Evolutionary conservation across 148 eudicot species (phyloP).

Genomic region (Cornus kousa): DNA sequence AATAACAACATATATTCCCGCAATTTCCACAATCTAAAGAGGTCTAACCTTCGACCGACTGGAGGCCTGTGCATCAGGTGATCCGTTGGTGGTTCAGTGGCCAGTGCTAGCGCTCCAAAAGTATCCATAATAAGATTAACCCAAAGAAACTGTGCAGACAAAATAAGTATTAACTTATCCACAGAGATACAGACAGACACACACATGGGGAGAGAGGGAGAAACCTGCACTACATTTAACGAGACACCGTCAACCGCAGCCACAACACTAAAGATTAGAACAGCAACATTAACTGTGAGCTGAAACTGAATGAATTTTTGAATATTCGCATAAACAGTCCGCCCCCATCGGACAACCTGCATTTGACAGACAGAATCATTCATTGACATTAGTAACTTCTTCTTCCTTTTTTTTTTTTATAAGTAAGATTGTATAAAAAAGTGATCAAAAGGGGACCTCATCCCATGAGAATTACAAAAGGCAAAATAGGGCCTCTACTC

Average conservation of each 20-base stretch:
- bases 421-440: no score
- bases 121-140: conserved; percentile 88
- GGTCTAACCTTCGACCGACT: conserved; percentile 71
- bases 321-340: conserved; percentile 79
- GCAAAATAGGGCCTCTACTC: no score
- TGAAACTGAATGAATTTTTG: conserved; percentile 85
- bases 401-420: no score
- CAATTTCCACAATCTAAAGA: neutral
- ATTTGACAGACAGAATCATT: conserved; percentile 3
- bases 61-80: conserved; percentile 72
- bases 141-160: conserved; percentile 70
- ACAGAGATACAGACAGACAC: neutral
- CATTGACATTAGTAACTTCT: neutral
- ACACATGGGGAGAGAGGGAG: neutral
- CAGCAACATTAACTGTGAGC: conserved; percentile 84
- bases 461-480: no score
- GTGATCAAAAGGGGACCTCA: no score
- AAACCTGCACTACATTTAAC: conserved; percentile 77
- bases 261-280: conserved; percentile 67
- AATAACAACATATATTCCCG: no score
- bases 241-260: conserved; percentile 80
- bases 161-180: no score
- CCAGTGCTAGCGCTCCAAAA: conserved; percentile 85
- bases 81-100: conserved; percentile 87
- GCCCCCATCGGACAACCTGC: conserved; percentile 88